Conservation (phyloP, 225 moss, liverwort and hornwort genomes). For the Sphagnum tenellum region DNA sequence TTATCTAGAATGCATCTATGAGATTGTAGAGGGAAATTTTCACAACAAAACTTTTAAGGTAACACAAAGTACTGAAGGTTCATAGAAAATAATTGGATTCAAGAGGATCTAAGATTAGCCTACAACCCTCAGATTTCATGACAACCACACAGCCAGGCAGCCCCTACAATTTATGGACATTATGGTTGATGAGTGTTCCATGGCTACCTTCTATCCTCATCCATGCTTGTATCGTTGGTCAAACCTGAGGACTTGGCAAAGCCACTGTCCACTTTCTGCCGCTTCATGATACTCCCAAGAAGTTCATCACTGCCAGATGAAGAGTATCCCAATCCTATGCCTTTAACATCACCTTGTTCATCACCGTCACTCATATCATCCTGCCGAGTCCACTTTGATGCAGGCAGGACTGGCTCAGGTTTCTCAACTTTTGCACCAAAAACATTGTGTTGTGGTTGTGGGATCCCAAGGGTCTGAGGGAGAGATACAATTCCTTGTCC, state of each 20-base stretch:
- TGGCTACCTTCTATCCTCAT: slow-evolving; percentile 79
- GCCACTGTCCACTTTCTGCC: slow-evolving; percentile 64
- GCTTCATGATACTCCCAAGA: slow-evolving; percentile 38
- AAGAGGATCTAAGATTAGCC: too few relatives aligned
- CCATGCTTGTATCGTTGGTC: slow-evolving; percentile 78
- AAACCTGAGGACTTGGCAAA: slow-evolving; percentile 33
- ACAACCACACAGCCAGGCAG: neutral
- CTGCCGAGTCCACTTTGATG: slow-evolving; percentile 95
- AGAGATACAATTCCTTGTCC: slow-evolving; percentile 9
- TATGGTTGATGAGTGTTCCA: too few relatives aligned
- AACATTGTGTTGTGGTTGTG: slow-evolving; percentile 59
- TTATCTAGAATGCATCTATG: neutral
- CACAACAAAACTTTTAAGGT: too few relatives aligned
- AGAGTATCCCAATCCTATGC: slow-evolving; percentile 82
- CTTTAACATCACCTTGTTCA: slow-evolving; percentile 55
- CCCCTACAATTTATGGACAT: too few relatives aligned
- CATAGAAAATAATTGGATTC: too few relatives aligned
- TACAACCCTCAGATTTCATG: too few relatives aligned
- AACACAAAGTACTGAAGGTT: too few relatives aligned
- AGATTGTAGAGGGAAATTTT: neutral
- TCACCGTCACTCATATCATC: slow-evolving; percentile 88
- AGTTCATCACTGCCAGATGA: slow-evolving; percentile 92
- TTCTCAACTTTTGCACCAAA: slow-evolving; percentile 61
- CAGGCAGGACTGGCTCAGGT: slow-evolving; percentile 74
- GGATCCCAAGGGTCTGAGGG: slow-evolving; percentile 46